Evolutionary conservation across 768 basidiomycete genomes (phyloP).

Genomic region (Asterophora parasitica): DNA sequence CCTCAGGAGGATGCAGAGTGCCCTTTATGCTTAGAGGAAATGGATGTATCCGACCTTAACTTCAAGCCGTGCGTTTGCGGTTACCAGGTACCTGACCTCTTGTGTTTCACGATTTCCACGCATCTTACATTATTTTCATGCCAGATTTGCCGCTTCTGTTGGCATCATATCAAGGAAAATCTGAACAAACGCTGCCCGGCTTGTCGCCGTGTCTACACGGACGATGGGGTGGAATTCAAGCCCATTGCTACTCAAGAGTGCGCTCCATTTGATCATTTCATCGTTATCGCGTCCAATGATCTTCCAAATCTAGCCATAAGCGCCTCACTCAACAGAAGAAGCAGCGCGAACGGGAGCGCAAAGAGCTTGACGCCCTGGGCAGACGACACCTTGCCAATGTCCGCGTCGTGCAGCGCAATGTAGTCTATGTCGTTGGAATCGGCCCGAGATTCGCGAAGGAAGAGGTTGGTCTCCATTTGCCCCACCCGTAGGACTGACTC

Average conservation of each 20-base stretch:
- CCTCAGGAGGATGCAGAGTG: constrained; percentile 94
- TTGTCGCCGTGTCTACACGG: constrained; percentile 88
- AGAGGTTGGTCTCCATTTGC: constrained; percentile 57
- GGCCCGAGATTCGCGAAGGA: constrained; percentile 93
- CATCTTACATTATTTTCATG: constrained; percentile 11
- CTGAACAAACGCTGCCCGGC: constrained; percentile 96
- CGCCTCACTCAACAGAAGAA: constrained; percentile 94
- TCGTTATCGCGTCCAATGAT: constrained; percentile 10
- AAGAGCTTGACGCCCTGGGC: constrained; percentile 84
- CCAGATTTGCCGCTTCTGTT: constrained; percentile 98
- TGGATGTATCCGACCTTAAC: constrained; percentile 98
- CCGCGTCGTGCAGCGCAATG: constrained; percentile 93
- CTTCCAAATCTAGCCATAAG: constrained; percentile 61
- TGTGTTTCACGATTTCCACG: constrained; percentile 1
- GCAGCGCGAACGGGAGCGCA: constrained; percentile 89
- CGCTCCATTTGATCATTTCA: constrained; percentile 29
- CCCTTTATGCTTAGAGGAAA: constrained; percentile 96
- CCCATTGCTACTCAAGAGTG: constrained; percentile 94
- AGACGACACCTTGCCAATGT: constrained; percentile 88
- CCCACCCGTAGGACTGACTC: neutral
- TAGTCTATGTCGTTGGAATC: constrained; percentile 94
- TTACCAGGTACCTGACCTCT: constrained; percentile 66
- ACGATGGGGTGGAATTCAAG: constrained; percentile 92
- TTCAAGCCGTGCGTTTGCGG: constrained; percentile 99
- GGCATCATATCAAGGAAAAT: constrained; percentile 97